Evolutionary conservation across 2,329 filamentous ascomycete species (phyloP).

Genomic region (Diplodia seriata): DNA sequence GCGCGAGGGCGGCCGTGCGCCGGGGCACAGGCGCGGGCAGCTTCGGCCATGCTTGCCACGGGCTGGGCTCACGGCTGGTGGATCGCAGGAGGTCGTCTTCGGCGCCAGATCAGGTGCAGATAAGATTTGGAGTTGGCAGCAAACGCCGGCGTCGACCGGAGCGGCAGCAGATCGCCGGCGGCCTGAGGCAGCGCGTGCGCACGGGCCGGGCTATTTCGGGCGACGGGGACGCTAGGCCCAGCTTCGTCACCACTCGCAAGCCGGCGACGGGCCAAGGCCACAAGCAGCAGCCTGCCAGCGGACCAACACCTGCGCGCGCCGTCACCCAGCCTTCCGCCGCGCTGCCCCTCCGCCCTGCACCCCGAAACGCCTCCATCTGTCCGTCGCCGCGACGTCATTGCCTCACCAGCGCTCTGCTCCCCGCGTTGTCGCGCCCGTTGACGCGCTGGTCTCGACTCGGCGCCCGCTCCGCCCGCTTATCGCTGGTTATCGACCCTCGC

Average conservation of each 20-base stretch:
- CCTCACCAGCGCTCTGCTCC: constrained; percentile 2
- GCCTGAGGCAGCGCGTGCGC: constrained; percentile 7
- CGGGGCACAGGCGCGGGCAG: not conserved
- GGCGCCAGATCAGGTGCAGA: constrained; percentile 5
- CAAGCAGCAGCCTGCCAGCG: constrained; percentile 17
- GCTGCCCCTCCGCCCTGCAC: constrained; percentile 25
- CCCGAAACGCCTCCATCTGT: constrained; percentile 24
- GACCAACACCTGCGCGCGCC: constrained; percentile 22
- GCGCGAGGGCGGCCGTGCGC: not conserved
- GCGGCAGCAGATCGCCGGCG: constrained; percentile 14
- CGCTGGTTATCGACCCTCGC: constrained; percentile 27
- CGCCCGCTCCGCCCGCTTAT: constrained; percentile 25
- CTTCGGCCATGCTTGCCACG: not conserved
- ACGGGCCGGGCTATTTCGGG: constrained; percentile 18
- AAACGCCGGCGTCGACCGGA: constrained; percentile 3
- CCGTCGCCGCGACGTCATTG: constrained; percentile 24
- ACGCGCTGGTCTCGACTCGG: constrained; percentile 17
- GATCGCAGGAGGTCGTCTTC: not conserved
- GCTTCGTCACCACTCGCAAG: constrained; percentile 19
- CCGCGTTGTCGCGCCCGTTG: constrained; percentile 11
- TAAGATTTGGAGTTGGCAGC: constrained; percentile 22
- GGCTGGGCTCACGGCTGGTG: no score
- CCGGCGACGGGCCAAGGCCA: not conserved
- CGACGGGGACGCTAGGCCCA: not conserved
- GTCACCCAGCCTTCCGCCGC: constrained; percentile 23